Percentiles rank a stretch among this genome's conserved stretches.
phyloP scores from a whole-genome alignment of 495 filamentous ascomycete species.

The Xylaria acuta region DNA sequence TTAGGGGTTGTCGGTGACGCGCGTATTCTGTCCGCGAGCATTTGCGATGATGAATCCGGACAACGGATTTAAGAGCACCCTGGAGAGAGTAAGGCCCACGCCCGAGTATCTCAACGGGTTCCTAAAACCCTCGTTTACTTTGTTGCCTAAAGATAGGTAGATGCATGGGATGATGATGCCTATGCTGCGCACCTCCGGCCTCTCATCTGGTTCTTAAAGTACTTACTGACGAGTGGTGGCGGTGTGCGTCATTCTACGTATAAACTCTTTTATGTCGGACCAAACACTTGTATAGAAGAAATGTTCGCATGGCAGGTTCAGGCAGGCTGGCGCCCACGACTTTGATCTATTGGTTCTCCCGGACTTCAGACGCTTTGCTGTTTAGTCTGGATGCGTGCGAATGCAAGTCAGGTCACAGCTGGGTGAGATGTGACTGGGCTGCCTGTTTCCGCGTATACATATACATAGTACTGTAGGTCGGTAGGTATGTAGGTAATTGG shows the following conservation, averaged over 20 bases:
- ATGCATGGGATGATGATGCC: not conserved
- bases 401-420: slow-evolving; percentile 11
- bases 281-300: not conserved
- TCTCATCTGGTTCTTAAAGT: not conserved
- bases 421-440: not conserved
- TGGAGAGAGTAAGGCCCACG: not conserved
- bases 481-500: too few species aligned
- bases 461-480: too few species aligned
- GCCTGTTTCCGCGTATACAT: not conserved
- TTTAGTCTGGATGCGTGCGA: not conserved
- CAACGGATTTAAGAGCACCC: not conserved
- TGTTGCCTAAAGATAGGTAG: not conserved
- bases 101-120: not conserved
- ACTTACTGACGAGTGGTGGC: not conserved
- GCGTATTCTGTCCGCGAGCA: not conserved
- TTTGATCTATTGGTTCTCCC: slow-evolving; percentile 14
- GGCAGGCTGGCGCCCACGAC: not conserved
- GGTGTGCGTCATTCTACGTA: not conserved
- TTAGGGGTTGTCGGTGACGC: not conserved
- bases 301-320: not conserved
- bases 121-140: not conserved
- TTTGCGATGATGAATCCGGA: not conserved
- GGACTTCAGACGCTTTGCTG: not conserved
- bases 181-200: not conserved
- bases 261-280: not conserved